Conservation (phyloP, 768 basidiomycete species). For the Sutorius australiensis region DNA sequence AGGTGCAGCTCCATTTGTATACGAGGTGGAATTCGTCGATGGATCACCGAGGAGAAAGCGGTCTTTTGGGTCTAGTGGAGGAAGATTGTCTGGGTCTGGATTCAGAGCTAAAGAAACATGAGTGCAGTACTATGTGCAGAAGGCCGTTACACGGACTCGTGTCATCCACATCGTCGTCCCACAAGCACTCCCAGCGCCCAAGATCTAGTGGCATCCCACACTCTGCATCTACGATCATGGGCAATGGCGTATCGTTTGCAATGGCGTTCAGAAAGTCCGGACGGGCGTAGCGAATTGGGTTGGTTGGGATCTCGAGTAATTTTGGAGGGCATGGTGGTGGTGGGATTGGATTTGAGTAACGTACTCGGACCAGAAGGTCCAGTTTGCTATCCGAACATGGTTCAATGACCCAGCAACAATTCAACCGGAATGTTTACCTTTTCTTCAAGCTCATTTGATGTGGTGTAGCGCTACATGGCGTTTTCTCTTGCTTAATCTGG, state of each 20-base stretch:
- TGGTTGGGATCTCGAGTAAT: slow-evolving; percentile 86
- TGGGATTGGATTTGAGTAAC: slow-evolving; percentile 92
- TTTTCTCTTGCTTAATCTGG: slow-evolving; percentile 8
- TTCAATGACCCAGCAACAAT: not conserved
- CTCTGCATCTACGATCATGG: slow-evolving; percentile 97
- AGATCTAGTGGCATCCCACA: slow-evolving; percentile 95
- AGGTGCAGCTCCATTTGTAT: slow-evolving; percentile 36
- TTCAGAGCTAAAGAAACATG: slow-evolving; percentile 46
- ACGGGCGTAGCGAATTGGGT: slow-evolving; percentile 80
- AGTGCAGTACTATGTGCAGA: not conserved
- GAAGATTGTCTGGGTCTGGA: slow-evolving; percentile 57
- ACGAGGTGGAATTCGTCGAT: slow-evolving; percentile 41
- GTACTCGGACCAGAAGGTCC: slow-evolving; percentile 88
- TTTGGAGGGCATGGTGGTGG: slow-evolving; percentile 97
- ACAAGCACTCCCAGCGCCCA: slow-evolving; percentile 75
- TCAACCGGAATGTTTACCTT: slow-evolving; percentile 34
- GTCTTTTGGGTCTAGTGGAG: slow-evolving; percentile 69
- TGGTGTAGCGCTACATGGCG: not conserved
- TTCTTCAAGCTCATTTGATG: slow-evolving; percentile 52
- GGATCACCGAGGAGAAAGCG: slow-evolving; percentile 72
- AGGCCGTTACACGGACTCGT: slow-evolving; percentile 43
- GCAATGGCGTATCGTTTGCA: slow-evolving; percentile 76
- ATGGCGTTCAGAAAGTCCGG: slow-evolving; percentile 82
- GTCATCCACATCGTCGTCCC: slow-evolving; percentile 76
- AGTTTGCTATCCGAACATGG: slow-evolving; percentile 54